Conservation (phyloP, 352 stramenopile genomes). For the Peronospora belbahrii region DNA sequence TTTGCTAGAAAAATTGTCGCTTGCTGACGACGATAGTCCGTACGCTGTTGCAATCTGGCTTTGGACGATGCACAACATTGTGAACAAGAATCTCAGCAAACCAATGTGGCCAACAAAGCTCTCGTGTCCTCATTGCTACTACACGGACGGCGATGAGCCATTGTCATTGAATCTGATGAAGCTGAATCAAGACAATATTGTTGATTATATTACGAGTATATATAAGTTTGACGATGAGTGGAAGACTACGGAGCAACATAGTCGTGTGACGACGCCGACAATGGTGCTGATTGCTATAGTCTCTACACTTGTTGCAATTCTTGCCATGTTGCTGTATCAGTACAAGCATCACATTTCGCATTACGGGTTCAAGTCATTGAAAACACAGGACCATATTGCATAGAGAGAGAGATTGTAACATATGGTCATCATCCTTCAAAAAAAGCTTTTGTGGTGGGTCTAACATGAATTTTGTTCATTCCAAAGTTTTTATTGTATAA, state of each 20-base stretch:
- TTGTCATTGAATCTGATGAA: constrained; percentile 33
- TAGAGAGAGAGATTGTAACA: too few species aligned
- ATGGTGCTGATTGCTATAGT: constrained; percentile 20
- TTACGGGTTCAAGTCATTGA: constrained; percentile 13
- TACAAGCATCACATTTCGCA: constrained; percentile 15
- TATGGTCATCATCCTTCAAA: too few species aligned
- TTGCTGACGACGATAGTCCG: constrained; percentile 30
- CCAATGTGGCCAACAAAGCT: constrained; percentile 43
- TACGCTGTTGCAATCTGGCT: constrained; percentile 55
- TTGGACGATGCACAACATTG: constrained; percentile 74
- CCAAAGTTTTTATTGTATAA: too few species aligned
- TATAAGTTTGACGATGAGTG: constrained; percentile 28
- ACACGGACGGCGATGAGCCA: constrained; percentile 24
- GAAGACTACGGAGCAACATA: constrained; percentile 25
- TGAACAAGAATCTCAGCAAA: constrained; percentile 62
- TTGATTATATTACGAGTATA: constrained; percentile 37
- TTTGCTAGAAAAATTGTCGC: constrained; percentile 32
- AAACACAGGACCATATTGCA: constrained; percentile 17
- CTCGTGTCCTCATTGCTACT: constrained; percentile 46
- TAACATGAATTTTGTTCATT: too few species aligned
- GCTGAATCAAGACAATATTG: constrained; percentile 38
- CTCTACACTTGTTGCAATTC: constrained; percentile 17
- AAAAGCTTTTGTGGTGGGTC: too few species aligned
- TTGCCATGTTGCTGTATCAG: constrained; percentile 1
- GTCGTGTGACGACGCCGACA: constrained; percentile 7